Base-by-base conservation (phyloP, 2,329 filamentous ascomycete genomes). In the Remersonia thermophila region DNA sequence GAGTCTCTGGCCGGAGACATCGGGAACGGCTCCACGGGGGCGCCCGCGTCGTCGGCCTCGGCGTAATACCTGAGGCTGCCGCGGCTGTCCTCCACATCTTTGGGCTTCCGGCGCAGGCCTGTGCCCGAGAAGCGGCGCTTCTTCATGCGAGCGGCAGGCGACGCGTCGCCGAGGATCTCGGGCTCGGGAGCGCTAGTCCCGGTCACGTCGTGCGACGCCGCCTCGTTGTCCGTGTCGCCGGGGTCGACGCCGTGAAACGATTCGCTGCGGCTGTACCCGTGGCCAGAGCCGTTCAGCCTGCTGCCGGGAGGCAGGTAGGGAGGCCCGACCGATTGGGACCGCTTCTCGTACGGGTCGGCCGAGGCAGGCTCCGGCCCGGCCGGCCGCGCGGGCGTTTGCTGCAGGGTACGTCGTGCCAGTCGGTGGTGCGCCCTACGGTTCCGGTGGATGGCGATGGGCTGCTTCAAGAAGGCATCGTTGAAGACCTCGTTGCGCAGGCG, bases 61-160 rank as follows among this genome's bases (percentile, higher is more conserved):
- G 93, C 86, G 50, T 82, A 87, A 48, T 87, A 94, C 55, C 93
- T 79, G n/a, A 95, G 66, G 44, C 83, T 72, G n/a, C 84, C 81
- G 35, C 80, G 68, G 8, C 73, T 67, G 10, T 79, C 72, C 13
- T 69, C 71, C 6, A 93, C 80, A 44, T 85, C 82, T 38, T 72
- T 65, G 16, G 83, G 80, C 51, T 82, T 79, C 40, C 75, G 66
- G 26, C 83, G 76, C 17, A 95, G 68, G 4, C 85, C 86, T 45
- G 84, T 84, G 33, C 86, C 87, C 5, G 86, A 95, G 56, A 93
- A 91, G 16, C 89, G 78, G 41, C 87, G 73, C 53, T 73, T 76
- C 40, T 67, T 69, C 33, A 57, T 56, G 12, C 27, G 11, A 36
- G 69, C 65, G 12, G 57, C 59, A 20, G 47, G 55, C 40, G 56